phyloP scores from a whole-genome alignment of 2,329 filamentous ascomycete genomes.

The Colletotrichum graminicola region DNA sequence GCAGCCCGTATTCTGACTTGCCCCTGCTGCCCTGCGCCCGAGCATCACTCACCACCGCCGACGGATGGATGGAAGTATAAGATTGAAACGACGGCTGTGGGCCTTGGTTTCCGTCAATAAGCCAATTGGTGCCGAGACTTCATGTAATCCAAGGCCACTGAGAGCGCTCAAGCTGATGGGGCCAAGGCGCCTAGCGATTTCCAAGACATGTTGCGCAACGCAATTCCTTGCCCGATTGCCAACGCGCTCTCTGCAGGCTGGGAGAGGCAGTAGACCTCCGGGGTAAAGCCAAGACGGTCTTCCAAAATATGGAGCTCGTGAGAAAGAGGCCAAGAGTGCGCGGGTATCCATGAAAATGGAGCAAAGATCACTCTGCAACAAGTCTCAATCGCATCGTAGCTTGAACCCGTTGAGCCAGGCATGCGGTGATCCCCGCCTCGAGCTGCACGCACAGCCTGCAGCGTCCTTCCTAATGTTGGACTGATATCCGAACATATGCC shows the following conservation, averaged over 20 bases:
- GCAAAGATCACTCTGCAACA: slow-evolving; percentile 32
- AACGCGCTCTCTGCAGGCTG: slow-evolving; percentile 5
- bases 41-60: slow-evolving; percentile 5
- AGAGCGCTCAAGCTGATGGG: slow-evolving; percentile 27
- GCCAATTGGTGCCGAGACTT: slow-evolving; percentile 31
- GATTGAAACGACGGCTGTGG: slow-evolving; percentile 25
- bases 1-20: neutral
- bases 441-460: slow-evolving; percentile 27
- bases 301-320: slow-evolving; percentile 35
- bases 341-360: slow-evolving; percentile 32
- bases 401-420: slow-evolving; percentile 29
- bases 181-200: slow-evolving; percentile 37
- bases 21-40: slow-evolving; percentile 13
- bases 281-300: slow-evolving; percentile 14
- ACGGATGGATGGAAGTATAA: slow-evolving; percentile 16
- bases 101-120: slow-evolving; percentile 24
- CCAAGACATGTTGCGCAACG: slow-evolving; percentile 22
- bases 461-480: slow-evolving; percentile 36
- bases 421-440: slow-evolving; percentile 33
- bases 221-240: slow-evolving; percentile 17
- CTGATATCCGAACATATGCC: slow-evolving; percentile 34
- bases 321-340: slow-evolving; percentile 30
- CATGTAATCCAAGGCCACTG: slow-evolving; percentile 39
- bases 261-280: slow-evolving; percentile 6
- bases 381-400: slow-evolving; percentile 36